Conservation (phyloP, 805 yeast species). For the Zygosaccharomyces siamensis region DNA sequence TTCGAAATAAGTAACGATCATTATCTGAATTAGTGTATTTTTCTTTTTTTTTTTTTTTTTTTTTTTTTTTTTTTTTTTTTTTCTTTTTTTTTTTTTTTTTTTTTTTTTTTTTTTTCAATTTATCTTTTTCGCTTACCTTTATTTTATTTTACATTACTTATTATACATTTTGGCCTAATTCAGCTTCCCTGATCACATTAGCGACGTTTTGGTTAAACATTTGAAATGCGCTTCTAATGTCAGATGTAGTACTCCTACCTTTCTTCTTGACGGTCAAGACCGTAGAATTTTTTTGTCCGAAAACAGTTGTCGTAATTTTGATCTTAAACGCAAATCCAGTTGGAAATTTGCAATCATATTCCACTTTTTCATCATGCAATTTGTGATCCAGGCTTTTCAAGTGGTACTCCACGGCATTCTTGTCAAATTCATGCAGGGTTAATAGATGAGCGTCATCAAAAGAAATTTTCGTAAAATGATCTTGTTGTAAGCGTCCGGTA, state of each 20-base stretch:
- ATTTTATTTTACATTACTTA: neutral
- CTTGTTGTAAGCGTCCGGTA: slow-evolving; percentile 11
- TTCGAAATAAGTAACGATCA: neutral
- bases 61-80: neutral
- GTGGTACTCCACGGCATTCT: slow-evolving; percentile 26
- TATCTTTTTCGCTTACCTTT: neutral
- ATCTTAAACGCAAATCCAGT: slow-evolving; percentile 29
- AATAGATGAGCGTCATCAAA: slow-evolving; percentile 31
- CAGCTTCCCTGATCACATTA: slow-evolving; percentile 16
- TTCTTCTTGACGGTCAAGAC: slow-evolving; percentile 24
- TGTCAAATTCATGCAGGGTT: slow-evolving; percentile 26
- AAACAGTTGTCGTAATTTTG: slow-evolving; percentile 16
- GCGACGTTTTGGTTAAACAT: slow-evolving; percentile 25
- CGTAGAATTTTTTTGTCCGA: slow-evolving; percentile 8
- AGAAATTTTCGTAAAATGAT: slow-evolving; percentile 24
- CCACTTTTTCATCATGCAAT: slow-evolving; percentile 20
- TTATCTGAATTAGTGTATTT: neutral
- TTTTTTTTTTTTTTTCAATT: neutral
- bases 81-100: neutral
- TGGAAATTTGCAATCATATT: slow-evolving; percentile 29
- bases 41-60: neutral
- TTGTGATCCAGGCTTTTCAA: slow-evolving; percentile 22
- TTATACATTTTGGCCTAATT: slow-evolving; percentile 1
- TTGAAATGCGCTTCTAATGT: slow-evolving; percentile 17
- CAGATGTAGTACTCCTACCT: slow-evolving; percentile 11